Evolutionary conservation across 2,329 filamentous ascomycete genomes (phyloP), one percentile per base, ranked within the genome.

Genomic region (Fusarium tupiense): DNA sequence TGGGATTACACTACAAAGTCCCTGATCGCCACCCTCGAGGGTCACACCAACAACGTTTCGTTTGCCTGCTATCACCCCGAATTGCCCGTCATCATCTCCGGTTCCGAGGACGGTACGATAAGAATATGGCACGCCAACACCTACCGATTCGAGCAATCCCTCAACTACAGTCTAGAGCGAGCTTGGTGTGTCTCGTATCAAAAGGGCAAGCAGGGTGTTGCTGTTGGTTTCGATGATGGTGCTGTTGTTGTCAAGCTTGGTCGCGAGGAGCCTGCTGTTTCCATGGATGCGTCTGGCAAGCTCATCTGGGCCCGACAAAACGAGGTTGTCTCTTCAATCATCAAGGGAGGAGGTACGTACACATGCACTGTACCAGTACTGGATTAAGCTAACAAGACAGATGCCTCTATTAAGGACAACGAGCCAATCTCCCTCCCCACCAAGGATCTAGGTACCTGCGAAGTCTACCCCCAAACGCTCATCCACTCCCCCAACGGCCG

Each of bases 1-100:
- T 99, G 96, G 96, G 96, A 99, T 82, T 98, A 99, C 87, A 98
- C 96, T 19, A 98, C 95, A 56, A 99, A 99, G 85, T 96, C 95
- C 19, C 88, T 98, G 75, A 98, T 98, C 81, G 96, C 96, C 37
- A 98, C 96, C 6, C 88, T 99, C 54, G 96, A 99, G 83, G 96
- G 96, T 35, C 96, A 99, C 83, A 97, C 95, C 37, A 98, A 95
- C 84, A 99, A 99, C 80, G 96, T 99, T 54, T 98, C 95, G 6
- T 99, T 98, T 80, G 96, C 96, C 57, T 97, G 95, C 84, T 99
- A 98, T 82, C 96, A 99, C 84, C 96, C 96, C 5, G 96, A 98
- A 84, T 87, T 99, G 56, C 96, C 96, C 6, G 92, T 99, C 75
- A 99, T 99, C 80, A 96, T 99, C 64, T 98, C 96, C 31, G 96